Evolutionary conservation across 1,284 basidiomycete genomes (phyloP), one percentile per base, ranked within the genome.

Genomic region (Amylostereum chailletii): DNA sequence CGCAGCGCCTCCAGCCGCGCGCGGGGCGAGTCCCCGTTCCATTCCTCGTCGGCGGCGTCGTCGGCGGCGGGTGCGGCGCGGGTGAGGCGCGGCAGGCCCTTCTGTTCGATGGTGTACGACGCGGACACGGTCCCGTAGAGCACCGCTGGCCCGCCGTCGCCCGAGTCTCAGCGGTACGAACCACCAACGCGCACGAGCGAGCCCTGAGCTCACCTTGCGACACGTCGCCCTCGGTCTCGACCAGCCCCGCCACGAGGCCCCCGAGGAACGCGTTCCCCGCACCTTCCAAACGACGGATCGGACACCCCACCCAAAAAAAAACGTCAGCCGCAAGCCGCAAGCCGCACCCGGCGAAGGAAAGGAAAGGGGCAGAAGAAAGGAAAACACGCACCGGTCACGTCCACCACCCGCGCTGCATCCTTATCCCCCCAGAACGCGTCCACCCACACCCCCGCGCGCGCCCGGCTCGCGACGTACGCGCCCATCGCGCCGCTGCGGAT

Each of bases 231-330:
- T 74, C 58, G 32, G 75, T 67, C 42, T 83, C 57, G 9, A 71
- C 53, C 45, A 94, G 61, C 0, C 90, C 90, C 4, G 90, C 91
- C 10, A 79, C 80, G 5, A 94, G 70, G 0, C 90, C 88, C 7
- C 92, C 93, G 34, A 94, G 67, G 63, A 94, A 95, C 46, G 81
- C 79, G 65, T 95, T 95, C 7, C 92, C 92, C 4, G 90, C 91
- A 41, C 90, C 89, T 89, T 50, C 4, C 48, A 47, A 11, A 42
- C 32, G 27, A 11, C 40, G 27, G 33, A 38, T 19, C 40, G 27
- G 33, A 38, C 27, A 33, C 10, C 29, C 19, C 27, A 9, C 40
- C 42, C 33, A 30, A 55, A 31, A 30, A 55, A 31, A 54, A 46
- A 36, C 32, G 46, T 8, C 10, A 31, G 46, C 34, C 37, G 33